phyloP scores from a whole-genome alignment of 2,329 filamentous ascomycete species.

The Penicillium thymicola region DNA sequence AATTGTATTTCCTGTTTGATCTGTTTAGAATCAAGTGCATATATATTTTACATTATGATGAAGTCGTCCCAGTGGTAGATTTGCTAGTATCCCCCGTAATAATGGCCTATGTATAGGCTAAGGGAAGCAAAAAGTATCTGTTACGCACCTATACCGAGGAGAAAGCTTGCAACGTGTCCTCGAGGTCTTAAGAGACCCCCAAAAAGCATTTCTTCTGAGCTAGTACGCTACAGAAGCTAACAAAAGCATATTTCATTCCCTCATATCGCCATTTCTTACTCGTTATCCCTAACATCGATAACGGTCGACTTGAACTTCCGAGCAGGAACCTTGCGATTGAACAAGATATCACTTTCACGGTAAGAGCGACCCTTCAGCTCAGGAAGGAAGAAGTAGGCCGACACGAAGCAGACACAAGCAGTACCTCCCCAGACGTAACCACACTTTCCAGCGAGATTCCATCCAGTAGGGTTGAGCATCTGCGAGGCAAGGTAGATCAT shows the following conservation, averaged over 20 bases:
- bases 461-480: slow-evolving; percentile 42
- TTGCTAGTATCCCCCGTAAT: not conserved
- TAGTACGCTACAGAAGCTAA: not conserved
- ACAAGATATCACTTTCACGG: slow-evolving; percentile 47
- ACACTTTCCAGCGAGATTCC: slow-evolving; percentile 46
- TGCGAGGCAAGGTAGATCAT: slow-evolving; percentile 42
- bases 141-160: not conserved
- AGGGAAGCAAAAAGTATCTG: not conserved
- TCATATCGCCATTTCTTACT: slow-evolving; percentile 24
- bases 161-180: not conserved
- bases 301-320: slow-evolving; percentile 46
- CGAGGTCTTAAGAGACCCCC: not conserved
- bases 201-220: not conserved
- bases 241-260: not conserved
- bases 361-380: slow-evolving; percentile 48
- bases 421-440: slow-evolving; percentile 50
- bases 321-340: slow-evolving; percentile 43
- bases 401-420: slow-evolving; percentile 40
- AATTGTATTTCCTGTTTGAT: not conserved
- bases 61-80: not conserved
- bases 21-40: not conserved
- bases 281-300: slow-evolving; percentile 44
- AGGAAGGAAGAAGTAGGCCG: slow-evolving; percentile 45
- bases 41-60: not conserved
- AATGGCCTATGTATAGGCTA: not conserved